Base-by-base conservation (phyloP, 202 grass and related monocot species). In the Sporobolus alterniflorus region DNA sequence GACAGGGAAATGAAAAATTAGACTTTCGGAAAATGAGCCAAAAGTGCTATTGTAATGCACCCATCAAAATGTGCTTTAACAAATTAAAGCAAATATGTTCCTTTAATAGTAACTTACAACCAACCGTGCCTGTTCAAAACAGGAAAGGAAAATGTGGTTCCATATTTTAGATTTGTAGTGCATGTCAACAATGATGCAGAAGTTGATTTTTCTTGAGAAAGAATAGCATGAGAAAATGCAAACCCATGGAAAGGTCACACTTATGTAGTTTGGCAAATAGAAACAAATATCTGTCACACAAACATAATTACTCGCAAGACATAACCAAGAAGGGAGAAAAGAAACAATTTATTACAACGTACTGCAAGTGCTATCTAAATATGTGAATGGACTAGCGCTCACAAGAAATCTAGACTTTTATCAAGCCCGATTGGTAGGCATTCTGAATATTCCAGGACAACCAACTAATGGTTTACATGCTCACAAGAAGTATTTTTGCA, bases 31-130 rank as follows among this genome's bases (percentile, higher is more conserved):
- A 78, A 51, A 9, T 11, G 59, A 78, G 30, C 61, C 30, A 2
- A 26, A 49, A 48, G 26, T 7, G 25, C 16, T 25, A 52, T 31
- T 39, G 8, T 24, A 63, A 63, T 63, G 28, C 28, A 32, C 28
- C 28, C 1, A 67, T 2, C 31, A 34, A 67, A 18, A 50, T 39
- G 13, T 34, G 33, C 16, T 46, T 44, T 46, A 43, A 25, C 33
- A 28, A 33, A 6, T 20, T 59, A 41, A 59, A 56, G 15, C n/a
- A 75, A 30, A 42, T 10, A 49, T 7, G 13, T 15, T 68, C 64
- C 30, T 77, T 64, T 49, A 65, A 83, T 48, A 69, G 43, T n/a
- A 6, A 30, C n/a, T 60, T 60, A 67, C 17, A 67, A 67, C 34
- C n/a, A 29, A 67, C 26, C 36, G 79, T 26, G 65, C 20, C 10